Evolutionary conservation across 176 grass and related monocot species (phyloP).

Genomic region (Paspalum notatum): DNA sequence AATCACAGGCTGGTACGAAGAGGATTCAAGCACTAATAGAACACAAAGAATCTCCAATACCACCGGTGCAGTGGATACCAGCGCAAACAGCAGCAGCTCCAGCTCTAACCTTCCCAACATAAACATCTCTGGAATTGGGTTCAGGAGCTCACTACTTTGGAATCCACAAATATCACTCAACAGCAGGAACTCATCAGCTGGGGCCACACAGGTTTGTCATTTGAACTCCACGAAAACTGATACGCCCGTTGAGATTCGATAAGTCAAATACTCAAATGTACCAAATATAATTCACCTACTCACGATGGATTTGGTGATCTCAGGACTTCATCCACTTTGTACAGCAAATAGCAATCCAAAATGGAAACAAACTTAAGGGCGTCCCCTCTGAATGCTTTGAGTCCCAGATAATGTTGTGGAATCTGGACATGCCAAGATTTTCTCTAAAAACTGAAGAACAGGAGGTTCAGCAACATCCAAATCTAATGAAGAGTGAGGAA

Average conservation of each 20-base stretch:
- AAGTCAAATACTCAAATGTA: background rate
- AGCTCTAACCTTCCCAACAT: conserved; percentile 39
- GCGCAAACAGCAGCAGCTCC: conserved; percentile 1
- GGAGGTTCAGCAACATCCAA: background rate
- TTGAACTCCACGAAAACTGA: background rate
- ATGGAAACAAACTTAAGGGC: conserved; percentile 33
- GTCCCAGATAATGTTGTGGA: conserved; percentile 57
- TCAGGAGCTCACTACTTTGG: conserved; percentile 77
- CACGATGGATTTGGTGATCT: conserved; percentile 31
- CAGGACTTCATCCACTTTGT: conserved; percentile 63
- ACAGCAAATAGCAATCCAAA: conserved; percentile 8
- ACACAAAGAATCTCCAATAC: background rate
- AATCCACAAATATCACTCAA: conserved; percentile 37
- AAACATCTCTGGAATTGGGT: conserved; percentile 52
- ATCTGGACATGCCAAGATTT: conserved; percentile 57
- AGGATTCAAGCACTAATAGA: conserved; percentile 32
- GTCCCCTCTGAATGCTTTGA: conserved; percentile 53
- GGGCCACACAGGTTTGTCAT: conserved; percentile 47
- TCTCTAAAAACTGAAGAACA: conserved; percentile 7
- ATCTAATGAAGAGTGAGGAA: background rate
- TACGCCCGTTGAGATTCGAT: background rate
- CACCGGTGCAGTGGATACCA: background rate
- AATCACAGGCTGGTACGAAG: conserved; percentile 53
- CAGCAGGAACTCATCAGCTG: conserved; percentile 34
- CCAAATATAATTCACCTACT: conserved; percentile 7